phyloP scores from a whole-genome alignment of 805 yeast species.

The Yamadazyma sp. region DNA sequence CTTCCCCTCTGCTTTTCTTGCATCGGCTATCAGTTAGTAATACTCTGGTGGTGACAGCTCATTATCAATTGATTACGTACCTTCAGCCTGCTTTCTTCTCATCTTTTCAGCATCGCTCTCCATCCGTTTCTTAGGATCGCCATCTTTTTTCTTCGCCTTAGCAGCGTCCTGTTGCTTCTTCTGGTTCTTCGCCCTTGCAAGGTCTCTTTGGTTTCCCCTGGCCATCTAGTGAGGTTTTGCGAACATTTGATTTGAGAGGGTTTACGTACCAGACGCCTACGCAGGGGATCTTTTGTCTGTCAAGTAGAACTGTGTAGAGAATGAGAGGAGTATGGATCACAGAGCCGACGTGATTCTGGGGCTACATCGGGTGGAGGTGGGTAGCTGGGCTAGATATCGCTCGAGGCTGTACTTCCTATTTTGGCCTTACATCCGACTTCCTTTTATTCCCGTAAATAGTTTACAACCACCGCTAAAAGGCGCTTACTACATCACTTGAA shows the following conservation, averaged over 20 bases:
- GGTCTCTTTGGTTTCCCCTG: slow-evolving; percentile 95
- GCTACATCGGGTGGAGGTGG: too few relatives aligned
- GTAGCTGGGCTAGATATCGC: too few relatives aligned
- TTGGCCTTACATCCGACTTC: too few relatives aligned
- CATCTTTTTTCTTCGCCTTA: slow-evolving; percentile 61
- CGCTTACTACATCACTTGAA: too few relatives aligned
- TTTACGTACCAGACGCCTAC: neutral
- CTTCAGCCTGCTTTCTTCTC: slow-evolving; percentile 84
- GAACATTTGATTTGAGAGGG: neutral
- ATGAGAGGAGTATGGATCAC: too few relatives aligned
- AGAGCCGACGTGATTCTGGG: too few relatives aligned
- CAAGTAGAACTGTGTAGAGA: too few relatives aligned
- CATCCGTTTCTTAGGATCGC: slow-evolving; percentile 83
- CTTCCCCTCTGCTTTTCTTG: slow-evolving; percentile 35
- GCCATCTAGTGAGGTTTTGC: slow-evolving; percentile 53
- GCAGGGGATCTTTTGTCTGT: neutral
- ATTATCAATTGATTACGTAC: slow-evolving; percentile 43
- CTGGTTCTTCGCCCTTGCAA: slow-evolving; percentile 83
- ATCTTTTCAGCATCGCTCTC: slow-evolving; percentile 88
- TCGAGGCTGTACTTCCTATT: too few relatives aligned
- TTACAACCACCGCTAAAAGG: too few relatives aligned
- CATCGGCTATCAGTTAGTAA: slow-evolving; percentile 44
- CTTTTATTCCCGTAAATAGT: too few relatives aligned
- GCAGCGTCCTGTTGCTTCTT: slow-evolving; percentile 72
- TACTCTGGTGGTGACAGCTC: neutral